A percentile compares a stretch with the other conserved stretches of the same genome.
These are phyloP conservation scores for Xylariaceae sp. DNA, from an alignment of 2,329 filamentous ascomycete genomes.

Conservation along the genomic window DNA sequence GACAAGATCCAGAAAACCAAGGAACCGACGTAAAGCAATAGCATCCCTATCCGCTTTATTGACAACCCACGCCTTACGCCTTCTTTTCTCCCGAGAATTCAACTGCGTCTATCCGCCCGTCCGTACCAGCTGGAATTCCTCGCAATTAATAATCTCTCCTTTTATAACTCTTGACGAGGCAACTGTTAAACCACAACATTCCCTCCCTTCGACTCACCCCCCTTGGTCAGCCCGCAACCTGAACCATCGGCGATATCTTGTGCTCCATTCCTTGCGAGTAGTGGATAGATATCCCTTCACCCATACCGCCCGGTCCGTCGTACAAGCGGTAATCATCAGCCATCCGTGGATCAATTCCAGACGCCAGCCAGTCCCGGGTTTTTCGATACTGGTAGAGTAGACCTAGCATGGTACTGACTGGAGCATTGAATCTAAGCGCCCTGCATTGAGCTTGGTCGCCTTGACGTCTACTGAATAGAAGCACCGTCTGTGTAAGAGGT, in stretches of 20 bases:
- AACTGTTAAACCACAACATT: conserved; percentile 28
- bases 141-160: conserved; percentile 24
- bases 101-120: conserved; percentile 11
- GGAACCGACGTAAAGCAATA: conserved; percentile 19
- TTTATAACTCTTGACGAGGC: conserved; percentile 23
- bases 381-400: conserved; percentile 28
- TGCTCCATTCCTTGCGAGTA: conserved; percentile 27
- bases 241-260: conserved; percentile 14
- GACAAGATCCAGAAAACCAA: conserved; percentile 11
- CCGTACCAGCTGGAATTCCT: conserved; percentile 29
- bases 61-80: conserved; percentile 22
- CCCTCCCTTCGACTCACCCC: conserved; percentile 23
- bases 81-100: conserved; percentile 22
- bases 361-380: conserved; percentile 32
- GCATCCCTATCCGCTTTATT: conserved; percentile 26
- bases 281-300: conserved; percentile 23
- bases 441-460: conserved; percentile 33
- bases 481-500: conserved; percentile 34
- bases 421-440: conserved; percentile 31
- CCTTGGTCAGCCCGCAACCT: conserved; percentile 11
- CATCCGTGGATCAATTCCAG: conserved; percentile 8
- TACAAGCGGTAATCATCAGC: conserved; percentile 25
- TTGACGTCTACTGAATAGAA: conserved; percentile 28
- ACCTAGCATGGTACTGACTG: conserved; percentile 32
- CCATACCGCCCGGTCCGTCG: conserved; percentile 25